Base-by-base conservation (phyloP, 2,329 filamentous ascomycete genomes). In the Dryadomyces quercivorus region DNA sequence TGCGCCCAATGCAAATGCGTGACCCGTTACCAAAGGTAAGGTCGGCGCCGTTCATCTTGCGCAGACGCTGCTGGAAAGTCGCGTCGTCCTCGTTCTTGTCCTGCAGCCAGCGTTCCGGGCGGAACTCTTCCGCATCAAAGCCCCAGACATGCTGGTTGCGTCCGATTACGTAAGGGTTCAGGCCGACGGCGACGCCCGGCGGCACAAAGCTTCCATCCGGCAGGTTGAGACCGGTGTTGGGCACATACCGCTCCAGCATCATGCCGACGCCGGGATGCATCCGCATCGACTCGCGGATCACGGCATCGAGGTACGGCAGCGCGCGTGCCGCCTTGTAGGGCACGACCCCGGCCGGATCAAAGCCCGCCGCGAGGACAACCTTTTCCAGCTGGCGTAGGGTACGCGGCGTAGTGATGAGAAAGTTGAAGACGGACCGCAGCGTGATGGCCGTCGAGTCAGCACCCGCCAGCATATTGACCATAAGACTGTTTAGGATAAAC, bases 71-170 rank as follows among this genome's bases (percentile, higher is more conserved):
- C 44, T 66, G 44, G 22, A 20, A n/a, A 0, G 12, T 46, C 3
- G n/a, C 51, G 3, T 55, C 56, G 6, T 58, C 60, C 0, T 65
- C 62, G 0, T 56, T 44, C 15, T 63, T 59, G 2, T 58, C 53
- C 40, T 60, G 63, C 7, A 78, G 61, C 74, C 75, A 80, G 8
- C 76, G 65, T 49, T 75, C 74, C 0, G 75, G 74, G 1, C 65
- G 64, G 58, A 73, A 79, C 0, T 59, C 56, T 18, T 75, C 66
- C 0, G 70, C 67, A 54, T 78, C 72, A 0, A 64, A 58, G 0
- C 74, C 76, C 59, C 72, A 79, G 2, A 73, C 60, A 8, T 49
- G 46, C 12, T 59, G 62, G 52, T 70, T 66, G 1, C 61, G 59
- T 45, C 70, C 67, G 4, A 63, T 59, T 0, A 68, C 64, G 68